Percentiles rank a stretch among this genome's conserved stretches.
Evolutionary conservation across 2,329 filamentous ascomycete genomes (phyloP).

Genomic region (Fusarium chuoi): DNA sequence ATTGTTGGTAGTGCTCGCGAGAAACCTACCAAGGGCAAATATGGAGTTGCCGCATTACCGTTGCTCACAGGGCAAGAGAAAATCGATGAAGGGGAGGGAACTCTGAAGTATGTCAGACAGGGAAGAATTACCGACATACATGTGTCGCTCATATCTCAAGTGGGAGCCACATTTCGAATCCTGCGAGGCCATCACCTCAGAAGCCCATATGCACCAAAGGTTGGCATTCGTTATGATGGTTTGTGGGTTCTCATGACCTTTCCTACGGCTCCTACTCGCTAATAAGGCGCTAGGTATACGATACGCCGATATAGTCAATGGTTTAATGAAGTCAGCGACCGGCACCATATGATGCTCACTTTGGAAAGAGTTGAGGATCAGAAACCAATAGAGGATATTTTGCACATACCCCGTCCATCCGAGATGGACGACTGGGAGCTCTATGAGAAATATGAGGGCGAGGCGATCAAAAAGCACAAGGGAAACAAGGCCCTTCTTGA

Average conservation of each 20-base stretch:
- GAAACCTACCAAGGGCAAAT: constrained; percentile 57
- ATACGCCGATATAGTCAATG: constrained; percentile 58
- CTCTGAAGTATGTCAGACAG: constrained; percentile 58
- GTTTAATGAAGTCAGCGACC: constrained; percentile 45
- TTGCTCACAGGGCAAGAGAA: constrained; percentile 64
- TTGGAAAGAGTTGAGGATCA: constrained; percentile 59
- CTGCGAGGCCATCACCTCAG: constrained; percentile 61
- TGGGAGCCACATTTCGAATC: constrained; percentile 62
- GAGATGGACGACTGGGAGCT: constrained; percentile 67
- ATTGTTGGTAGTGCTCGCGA: constrained; percentile 59
- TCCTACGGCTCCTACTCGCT: background rate
- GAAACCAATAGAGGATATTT: constrained; percentile 54
- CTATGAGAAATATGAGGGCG: constrained; percentile 59
- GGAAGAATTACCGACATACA: constrained; percentile 59
- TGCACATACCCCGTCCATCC: constrained; percentile 61
- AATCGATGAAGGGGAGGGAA: constrained; percentile 41
- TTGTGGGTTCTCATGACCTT: constrained; percentile 53
- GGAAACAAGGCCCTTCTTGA: constrained; percentile 54
- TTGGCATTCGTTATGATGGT: constrained; percentile 67
- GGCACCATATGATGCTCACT: constrained; percentile 57
- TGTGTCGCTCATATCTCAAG: constrained; percentile 58
- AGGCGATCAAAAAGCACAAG: constrained; percentile 52
- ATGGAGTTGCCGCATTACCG: constrained; percentile 60
- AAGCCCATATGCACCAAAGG: constrained; percentile 62
- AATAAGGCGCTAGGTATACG: constrained; percentile 54